Percentiles rank a stretch among this genome's conserved stretches.
These are phyloP conservation scores for Trichoderma hamatum DNA, from an alignment of 2,329 filamentous ascomycete genomes.

Conservation along the genomic window DNA sequence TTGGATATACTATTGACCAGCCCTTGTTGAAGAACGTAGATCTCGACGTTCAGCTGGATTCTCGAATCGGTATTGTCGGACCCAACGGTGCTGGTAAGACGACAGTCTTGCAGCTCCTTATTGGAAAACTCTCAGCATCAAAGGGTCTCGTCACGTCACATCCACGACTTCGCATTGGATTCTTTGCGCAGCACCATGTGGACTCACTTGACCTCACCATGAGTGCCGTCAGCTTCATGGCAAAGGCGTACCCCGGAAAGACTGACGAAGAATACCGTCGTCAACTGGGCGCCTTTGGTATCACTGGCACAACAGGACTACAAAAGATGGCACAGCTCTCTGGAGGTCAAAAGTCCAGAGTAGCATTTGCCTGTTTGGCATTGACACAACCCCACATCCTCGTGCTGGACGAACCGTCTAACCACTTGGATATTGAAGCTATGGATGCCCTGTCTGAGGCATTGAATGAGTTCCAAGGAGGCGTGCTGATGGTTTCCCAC, in stretches of 20 bases:
- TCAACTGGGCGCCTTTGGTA: constrained; percentile 86
- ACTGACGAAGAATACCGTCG: constrained; percentile 96
- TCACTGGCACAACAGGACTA: constrained; percentile 91
- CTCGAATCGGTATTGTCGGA: constrained; percentile 97
- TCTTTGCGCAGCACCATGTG: constrained; percentile 98
- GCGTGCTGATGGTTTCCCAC: constrained; percentile 98
- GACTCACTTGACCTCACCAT: constrained; percentile 89
- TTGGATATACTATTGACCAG: constrained; percentile 82
- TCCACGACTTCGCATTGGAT: constrained; percentile 85
- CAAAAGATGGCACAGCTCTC: constrained; percentile 95
- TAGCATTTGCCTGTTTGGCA: constrained; percentile 95
- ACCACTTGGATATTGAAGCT: constrained; percentile 98
- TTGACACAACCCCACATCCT: constrained; percentile 95
- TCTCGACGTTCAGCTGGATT: constrained; percentile 95
- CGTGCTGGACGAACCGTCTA: constrained; percentile 96
- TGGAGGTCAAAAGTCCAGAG: constrained; percentile 96
- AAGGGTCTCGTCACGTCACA: constrained; percentile 85
- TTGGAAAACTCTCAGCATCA: constrained; percentile 76
- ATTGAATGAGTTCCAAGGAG: constrained; percentile 84
- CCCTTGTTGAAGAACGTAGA: constrained; percentile 84
- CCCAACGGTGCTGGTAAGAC: constrained; percentile 99
- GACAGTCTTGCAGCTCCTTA: constrained; percentile 96
- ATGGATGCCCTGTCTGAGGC: constrained; percentile 94
- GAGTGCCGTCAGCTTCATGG: constrained; percentile 95
- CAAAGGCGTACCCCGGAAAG: constrained; percentile 84